Evolutionary conservation across 108 stramenopile genomes (phyloP).

Genomic region (Nitzschia sp.): DNA sequence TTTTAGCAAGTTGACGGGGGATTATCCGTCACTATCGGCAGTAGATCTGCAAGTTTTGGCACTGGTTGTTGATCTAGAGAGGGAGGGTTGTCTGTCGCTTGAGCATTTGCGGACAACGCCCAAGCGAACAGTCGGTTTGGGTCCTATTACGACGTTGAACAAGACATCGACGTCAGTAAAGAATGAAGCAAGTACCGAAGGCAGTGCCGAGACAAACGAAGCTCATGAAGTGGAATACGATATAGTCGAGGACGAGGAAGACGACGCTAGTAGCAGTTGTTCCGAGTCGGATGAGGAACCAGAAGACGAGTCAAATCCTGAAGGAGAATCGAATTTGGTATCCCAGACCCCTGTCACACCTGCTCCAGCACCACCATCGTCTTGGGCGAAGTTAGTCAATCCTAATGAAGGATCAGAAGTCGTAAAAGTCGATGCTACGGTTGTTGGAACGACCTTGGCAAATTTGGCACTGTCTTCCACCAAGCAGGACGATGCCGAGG

Average conservation of each 20-base stretch:
- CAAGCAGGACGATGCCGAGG: conserved; percentile 1
- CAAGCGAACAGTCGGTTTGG: conserved; percentile 68
- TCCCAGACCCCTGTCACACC: background rate
- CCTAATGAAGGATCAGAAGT: conserved; percentile 30
- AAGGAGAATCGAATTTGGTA: background rate
- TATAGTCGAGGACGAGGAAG: conserved; percentile 51
- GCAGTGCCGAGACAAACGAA: background rate
- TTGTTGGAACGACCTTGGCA: background rate
- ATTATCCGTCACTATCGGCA: conserved; percentile 77
- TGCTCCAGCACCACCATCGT: background rate
- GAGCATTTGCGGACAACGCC: conserved; percentile 73
- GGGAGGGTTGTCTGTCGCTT: conserved; percentile 55
- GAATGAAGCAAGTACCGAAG: conserved; percentile 1
- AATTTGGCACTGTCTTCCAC: background rate
- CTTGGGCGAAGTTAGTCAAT: conserved; percentile 72
- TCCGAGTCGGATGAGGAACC: conserved; percentile 21
- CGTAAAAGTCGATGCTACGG: background rate
- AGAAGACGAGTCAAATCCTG: conserved; percentile 8
- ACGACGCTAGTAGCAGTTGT: conserved; percentile 37
- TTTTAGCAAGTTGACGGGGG: conserved; percentile 93
- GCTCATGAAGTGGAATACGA: conserved; percentile 52
- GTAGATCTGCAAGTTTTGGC: conserved; percentile 94
- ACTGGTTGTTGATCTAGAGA: conserved; percentile 87
- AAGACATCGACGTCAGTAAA: background rate
- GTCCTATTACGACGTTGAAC: conserved; percentile 42